Base-by-base conservation (phyloP, 2,329 filamentous ascomycete species). In the Colletotrichum phormii region DNA sequence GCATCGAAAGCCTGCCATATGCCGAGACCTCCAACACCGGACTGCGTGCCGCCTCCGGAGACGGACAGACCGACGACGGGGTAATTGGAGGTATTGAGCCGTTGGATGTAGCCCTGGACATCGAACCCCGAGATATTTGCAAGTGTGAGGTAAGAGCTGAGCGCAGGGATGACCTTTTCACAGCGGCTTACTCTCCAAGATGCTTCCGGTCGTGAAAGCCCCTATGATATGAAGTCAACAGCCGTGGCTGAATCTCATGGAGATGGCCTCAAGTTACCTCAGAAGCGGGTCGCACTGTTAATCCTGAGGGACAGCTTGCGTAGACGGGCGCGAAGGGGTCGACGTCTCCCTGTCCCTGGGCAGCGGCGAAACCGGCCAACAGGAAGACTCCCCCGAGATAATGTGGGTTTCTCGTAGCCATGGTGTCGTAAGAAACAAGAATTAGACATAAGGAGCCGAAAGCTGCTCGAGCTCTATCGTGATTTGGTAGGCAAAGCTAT, bases 1-100 rank as follows among this genome's bases (percentile, higher is more conserved):
- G 73, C 74, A 64, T 80, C 79, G 11, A 75, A 80, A 0, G 79
- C 79, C 11, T 79, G 77, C 76, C 77, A 80, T 31, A 80, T 60
- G 0, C 79, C 79, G 0, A 80, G 33, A 0, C 79, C 79, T 3
- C 79, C 79, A 9, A 80, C 54, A 2, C 78, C 79, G 18, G 79
- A 79, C 54, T 80, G 79, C 0, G 79, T 78, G 0, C 77, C 78
- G 35, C 78, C 79, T 0, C 78, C 79, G 0, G 79, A 80, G 11
- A 80, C 64, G 1, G 79, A 75, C 7, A 79, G 67, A 0, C 77
- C 78, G 13, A 80, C 63, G 1, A 79, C 37, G 1, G 79, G 77
- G 0, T 76, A 66, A 26, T 69, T 74, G 1, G 37, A 75, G 4
- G 26, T 42, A 26, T 77, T 77, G 11, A 80, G 72, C 8, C 72